Evolutionary conservation across 345 rosid species (phyloP), one percentile per base, ranked within the genome.

Genomic region (Rhodamnia rubescens): DNA sequence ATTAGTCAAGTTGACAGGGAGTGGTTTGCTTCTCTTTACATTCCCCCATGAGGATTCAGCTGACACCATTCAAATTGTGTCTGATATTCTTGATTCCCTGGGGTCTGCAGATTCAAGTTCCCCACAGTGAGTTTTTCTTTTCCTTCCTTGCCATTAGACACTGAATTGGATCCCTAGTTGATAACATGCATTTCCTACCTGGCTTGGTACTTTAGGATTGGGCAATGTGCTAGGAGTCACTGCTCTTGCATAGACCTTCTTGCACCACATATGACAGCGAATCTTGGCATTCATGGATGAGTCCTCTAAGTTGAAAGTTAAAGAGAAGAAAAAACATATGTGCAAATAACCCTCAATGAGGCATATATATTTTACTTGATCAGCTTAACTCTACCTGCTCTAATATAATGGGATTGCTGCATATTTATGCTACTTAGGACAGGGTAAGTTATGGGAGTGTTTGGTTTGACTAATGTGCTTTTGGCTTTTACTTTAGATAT

Each of bases 21-120:
- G 98, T 87, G 96, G 98, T 61, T 89, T 97, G 93, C 92, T 93
- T 89, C 94, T 97, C n/a, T 89, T 97, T 83, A 91, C 90, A 84
- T 90, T 93, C 86, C 90, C 91, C 36, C 84, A 74, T 20, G 93
- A 91, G 59, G 89, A 82, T 64, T 88, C 92, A 58, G 85, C 81
- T 7, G 85, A 94, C 82, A 88, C 95, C 49, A 83, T 89, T 18
- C 78, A 86, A 27, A 88, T 91, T 32, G 92, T 95, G 29, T 92
- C 96, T 81, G 86, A 88, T 74, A 88, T 93, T 86, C 90, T 86
- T 74, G 88, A 85, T 57, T 87, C 58, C 89, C 86, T 89, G 87
- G 94, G 91, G 86, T 91, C 95, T 61, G 92, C 93, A 89, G 89
- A 83, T 86, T 83, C 91, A 81, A 92, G 88, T 88, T 86, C 94